Base-by-base conservation (phyloP, 805 yeast species). In the Kazachstania bromeliacearum region DNA sequence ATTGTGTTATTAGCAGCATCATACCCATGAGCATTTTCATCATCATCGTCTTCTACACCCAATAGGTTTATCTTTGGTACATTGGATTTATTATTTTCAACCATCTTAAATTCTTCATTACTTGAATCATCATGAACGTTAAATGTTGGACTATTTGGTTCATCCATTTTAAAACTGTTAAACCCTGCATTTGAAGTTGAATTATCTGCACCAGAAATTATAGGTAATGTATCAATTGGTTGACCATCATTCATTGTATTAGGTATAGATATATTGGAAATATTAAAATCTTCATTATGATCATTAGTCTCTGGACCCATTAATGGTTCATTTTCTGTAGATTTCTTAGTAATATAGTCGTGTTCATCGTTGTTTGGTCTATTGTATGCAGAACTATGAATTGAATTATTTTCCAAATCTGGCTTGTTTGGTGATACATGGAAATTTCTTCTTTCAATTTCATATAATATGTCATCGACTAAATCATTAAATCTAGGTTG, bases 381-480 rank as follows among this genome's bases (percentile, higher is more conserved):
- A 23, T 23, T n/a, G 26, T 23, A 23, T 4, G 26, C 26, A 7
- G 8, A 7, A 8, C 14, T 13, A 10, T 13, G 12, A n/a, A n/a
- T n/a, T n/a, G n/a, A n/a, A 8, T 26, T 14, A 17, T 5, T 13
- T 8, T 14, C 15, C 27, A 14, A 17, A 7, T 31, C 34, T 19
- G n/a, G 19, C 16, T 4, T 21, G n/a, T n/a, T n/a, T n/a, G n/a
- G n/a, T n/a, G n/a, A n/a, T n/a, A 20, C 48, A 48, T 76, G 74
- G 35, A 79, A 74, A 18, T 69, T 67, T 48, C 95, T 66, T 51
- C 95, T 73, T 51, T 81, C 85, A 34, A 87, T 83, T 59, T 92
- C 98, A 56, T 66, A 84, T 29, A 82, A 66, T 29, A 92, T 87
- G 56, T 92, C 99, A 39, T 82, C 78, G 14, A 85, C 94, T 55